Base-by-base conservation (phyloP, 176 grass and related monocot species). In the Oropetium thomaeum region DNA sequence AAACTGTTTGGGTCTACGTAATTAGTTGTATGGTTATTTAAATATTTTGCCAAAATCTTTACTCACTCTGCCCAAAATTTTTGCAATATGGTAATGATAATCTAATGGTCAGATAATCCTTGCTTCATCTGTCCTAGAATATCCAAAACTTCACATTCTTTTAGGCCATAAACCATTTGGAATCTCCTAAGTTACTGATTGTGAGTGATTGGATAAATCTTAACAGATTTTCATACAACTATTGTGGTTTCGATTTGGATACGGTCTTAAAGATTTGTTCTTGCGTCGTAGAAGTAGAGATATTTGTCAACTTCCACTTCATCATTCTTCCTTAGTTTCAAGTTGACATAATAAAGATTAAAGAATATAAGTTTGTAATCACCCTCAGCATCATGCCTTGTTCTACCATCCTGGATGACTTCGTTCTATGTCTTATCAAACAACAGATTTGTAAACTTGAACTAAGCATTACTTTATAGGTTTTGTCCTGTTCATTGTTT, bases 1-100 rank as follows among this genome's bases (percentile, higher is more conserved):
- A 20, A 69, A 35, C 68, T 47, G 4, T 31, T 32, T 28, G 34
- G 35, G 27, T 63, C 22, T 76, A 2, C 70, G 15, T 55, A 62
- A 70, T 64, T 63, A 25, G 3, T n/a, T n/a, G n/a, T n/a, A 45
- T 41, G 9, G 26, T 52, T n/a, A n/a, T n/a, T n/a, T 71, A 71
- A 58, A 60, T 87, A 61, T 35, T 60, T 82, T 17, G 23, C 29
- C 29, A 45, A 78, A 27, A 57, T 55, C 19, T 35, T 67, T 63
- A 33, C 57, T 37, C 3, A n/a, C n/a, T 55, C 35, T 75, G 7
- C 28, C 69, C 3, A 5, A 15, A 68, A 75, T 74, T 23, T 43
- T 60, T 27, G 27, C 63, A 70, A 17, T 86, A 31, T 49, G 41
- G 11, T 75, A 47, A 62, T 62, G 15, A 20, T 20, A 49, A 17